Conservation (phyloP, 176 grass and related monocot genomes). For the Eleusine indica region DNA sequence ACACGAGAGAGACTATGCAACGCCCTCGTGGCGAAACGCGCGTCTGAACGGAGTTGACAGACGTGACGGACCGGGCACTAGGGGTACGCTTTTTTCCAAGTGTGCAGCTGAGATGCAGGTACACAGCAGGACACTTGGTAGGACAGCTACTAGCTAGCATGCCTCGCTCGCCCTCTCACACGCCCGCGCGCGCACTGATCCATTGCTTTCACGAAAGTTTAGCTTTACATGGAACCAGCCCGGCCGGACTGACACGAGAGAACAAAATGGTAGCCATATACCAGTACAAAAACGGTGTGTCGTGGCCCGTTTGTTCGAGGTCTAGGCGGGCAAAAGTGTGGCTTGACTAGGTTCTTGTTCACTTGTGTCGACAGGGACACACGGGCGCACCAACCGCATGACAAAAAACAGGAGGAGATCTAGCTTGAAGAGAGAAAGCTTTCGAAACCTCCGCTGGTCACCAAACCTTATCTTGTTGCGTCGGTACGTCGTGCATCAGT, state of each 20-base stretch:
- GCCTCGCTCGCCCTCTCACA: not conserved
- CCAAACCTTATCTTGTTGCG: conserved; percentile 33
- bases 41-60: not conserved
- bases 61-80: not conserved
- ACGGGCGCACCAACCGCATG: conserved; percentile 19
- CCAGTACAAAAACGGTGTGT: not conserved
- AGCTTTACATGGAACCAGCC: not conserved
- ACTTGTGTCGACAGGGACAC: conserved; percentile 30
- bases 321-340: not conserved
- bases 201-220: not conserved
- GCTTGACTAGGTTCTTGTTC: conserved; percentile 24
- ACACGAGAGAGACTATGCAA: not conserved
- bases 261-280: not conserved
- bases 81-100: not conserved
- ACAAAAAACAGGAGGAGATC: not conserved
- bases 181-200: not conserved
- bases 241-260: not conserved
- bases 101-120: not conserved
- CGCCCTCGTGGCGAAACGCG: not conserved
- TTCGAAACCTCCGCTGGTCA: not conserved
- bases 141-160: not conserved
- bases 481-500: not conserved
- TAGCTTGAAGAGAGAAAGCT: not conserved
- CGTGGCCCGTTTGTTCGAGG: not conserved
- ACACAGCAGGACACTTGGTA: not conserved